Base-by-base conservation (phyloP, 305 asterid species). In the Fraxinus ornus region DNA sequence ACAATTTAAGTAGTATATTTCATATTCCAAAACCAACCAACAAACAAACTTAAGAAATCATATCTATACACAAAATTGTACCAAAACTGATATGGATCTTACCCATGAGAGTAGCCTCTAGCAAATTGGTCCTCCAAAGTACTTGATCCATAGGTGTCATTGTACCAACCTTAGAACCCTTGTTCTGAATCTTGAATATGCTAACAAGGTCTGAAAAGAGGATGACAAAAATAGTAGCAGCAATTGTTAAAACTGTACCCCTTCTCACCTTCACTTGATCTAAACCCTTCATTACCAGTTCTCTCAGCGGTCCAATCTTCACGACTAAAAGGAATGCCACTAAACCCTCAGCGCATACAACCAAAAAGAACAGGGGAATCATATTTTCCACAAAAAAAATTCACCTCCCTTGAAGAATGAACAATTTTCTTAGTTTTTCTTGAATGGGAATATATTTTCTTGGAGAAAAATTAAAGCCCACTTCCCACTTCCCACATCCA, bases 111-210 rank as follows among this genome's bases (percentile, higher is more conserved):
- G 98, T 93, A 82, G 99, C 99, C 89, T 95, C 98, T 0, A 95
- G 90, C 93, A 95, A 88, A 84, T 95, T 93, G 76, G 98, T 95
- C 86, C 99, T 94, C 99, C 99, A 95, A 78, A 95, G 92, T 1
- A 95, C 99, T 82, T 95, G 98, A 94, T 95, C 99, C 99, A 95
- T 95, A 0, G 98, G 99, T 19, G 99, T 94, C 99, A 95, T 94
- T 0, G 98, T 90, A 66, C 99, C 99, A 79, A 94, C 92, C 86
- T 95, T 95, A 21, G 93, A 95, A 77, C 99, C 99, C 84, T 95
- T 95, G 80, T 95, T 95, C 89, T 94, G 99, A 91, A 94, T 94
- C 95, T 92, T 94, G 86, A 93, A 77, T 81, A 95, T 93, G 93
- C 97, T 95, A 76, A 85, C 85, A 37, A 94, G 91, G 81, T 94